Base-by-base conservation (phyloP, 495 filamentous ascomycete species). In the Podospora bellae-mahoneyi region DNA sequence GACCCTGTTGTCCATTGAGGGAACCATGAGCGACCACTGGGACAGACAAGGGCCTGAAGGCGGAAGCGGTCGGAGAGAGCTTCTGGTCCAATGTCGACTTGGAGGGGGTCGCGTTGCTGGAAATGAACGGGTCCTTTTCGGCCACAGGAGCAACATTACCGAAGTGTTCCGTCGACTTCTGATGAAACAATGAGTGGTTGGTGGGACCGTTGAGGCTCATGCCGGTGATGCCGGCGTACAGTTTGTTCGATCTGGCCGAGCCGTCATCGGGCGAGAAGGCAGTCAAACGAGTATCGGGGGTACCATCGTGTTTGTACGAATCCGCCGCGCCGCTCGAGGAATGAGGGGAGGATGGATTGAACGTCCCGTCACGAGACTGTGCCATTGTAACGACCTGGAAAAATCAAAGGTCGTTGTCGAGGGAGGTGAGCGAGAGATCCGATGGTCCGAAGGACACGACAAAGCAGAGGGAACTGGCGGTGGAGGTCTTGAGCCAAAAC, bases 181-280 rank as follows among this genome's bases (percentile, higher is more conserved):
- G 68, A 66, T 65, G 66, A 15, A 68, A 73, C 10, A 61, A 67
- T 30, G 26, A 23, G 23, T 18, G 7, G 34, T 54, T 60, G 56
- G 55, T 62, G 44, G 68, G 68, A 57, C 70, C 68, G 27, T 74
- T 65, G 27, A 69, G 20, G 18, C 64, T 64, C 27, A 64, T 67
- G 23, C 69, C 16, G 56, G 64, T 73, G 56, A 79, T 64, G 28
- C 72, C 68, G 26, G 74, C 71, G 32, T 74, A 60, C 28, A 73
- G 64, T 64, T 73, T 78, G 56, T 69, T 71, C 26, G 79, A 77
- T 65, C 74, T 72, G 54, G 75, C 71, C 23, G 80, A 79, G 63
- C 68, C 74, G 57, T 89, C 86, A 18, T 88, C 86, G 0, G 88
- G 87, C n/a, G 87, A 89, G 74, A 90, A 89, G 53, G 81, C 77